Base-by-base conservation (phyloP, 2,329 filamentous ascomycete species). In the Aspergillus novofumigatus region DNA sequence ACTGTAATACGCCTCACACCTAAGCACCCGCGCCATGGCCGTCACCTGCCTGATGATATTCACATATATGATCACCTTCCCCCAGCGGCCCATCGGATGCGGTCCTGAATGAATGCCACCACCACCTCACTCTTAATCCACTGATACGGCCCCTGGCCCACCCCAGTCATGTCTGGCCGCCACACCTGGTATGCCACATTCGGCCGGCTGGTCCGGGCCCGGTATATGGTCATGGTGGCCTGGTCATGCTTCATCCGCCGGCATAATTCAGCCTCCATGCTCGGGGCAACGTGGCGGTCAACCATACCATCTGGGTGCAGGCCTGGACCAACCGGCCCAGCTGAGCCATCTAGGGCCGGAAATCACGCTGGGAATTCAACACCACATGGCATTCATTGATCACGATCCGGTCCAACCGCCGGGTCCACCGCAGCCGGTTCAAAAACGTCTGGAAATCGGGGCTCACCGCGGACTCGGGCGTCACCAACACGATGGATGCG, bases 321-420 rank as follows among this genome's bases (percentile, higher is more conserved):
- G 48, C 42, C 17, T 20, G 3, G 1, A 42, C n/a, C 9, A 42
- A 42, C 3, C 2, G 1, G 2, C 38, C 38, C 3, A 49, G 11
- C 21, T 28, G 7, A 7, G 25, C 17, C 17, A 55, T 48, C 3
- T 26, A 26, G 1, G 49, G 51, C 9, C 50, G 28, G 8, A 62
- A 58, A 51, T 54, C 38, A n/a, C 35, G 10, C 41, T 45, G 25
- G 10, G n/a, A 1, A 25, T 59, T 58, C 7, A 61, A 44, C 2
- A 63, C 49, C 0, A 61, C 8, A 52, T 63, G 11, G 42, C n/a
- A 63, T 49, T 61, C 11, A 20, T 61, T 21, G 3, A 59, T 52
- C 1, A 60, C 14, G 11, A 60, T 54, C 2, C 41, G n/a, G 42
- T 60, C 53, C 6, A 58, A 23, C 28, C 38, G 52, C 47, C 35